Evolutionary conservation across 148 eudicot genomes (phyloP), one percentile per base, ranked within the genome.

Genomic region (Diospyros kaki): DNA sequence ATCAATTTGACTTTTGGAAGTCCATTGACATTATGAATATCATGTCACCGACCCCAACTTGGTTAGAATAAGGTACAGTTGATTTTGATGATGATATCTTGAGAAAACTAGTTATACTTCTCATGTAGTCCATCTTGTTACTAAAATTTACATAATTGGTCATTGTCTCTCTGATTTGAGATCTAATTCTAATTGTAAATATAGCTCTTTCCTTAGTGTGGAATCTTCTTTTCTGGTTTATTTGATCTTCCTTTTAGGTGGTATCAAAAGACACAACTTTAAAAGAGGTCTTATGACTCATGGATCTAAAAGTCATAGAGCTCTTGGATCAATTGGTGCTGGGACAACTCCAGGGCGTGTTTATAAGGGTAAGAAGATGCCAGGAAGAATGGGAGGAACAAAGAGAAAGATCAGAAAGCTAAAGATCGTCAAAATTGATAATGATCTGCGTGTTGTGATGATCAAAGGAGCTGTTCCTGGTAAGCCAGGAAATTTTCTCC

Each of bases 341-440:
- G 99, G 99, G 60, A 96, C 99, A 13, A 96, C 99, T 8, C 99
- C 99, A 1, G 99, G 99, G 1, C 90, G 87, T 18, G 99, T 96
- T 0, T 96, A 89, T 87, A 75, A 75, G 64, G 99, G 99, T 38
- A 93, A 96, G 88, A 96, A 96, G 80, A 96, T 96, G 99, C 97
- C 99, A 3, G 99, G 99, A 73, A 81, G 97, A 79, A 96, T 96
- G 99, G 99, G 99, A 42, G 99, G 98, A 81, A 89, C 97, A 3
- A 89, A 83, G 18, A 86, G 78, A 17, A 96, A 96, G 90, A 91
- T 93, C 62, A 80, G 94, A 38, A 96, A 96, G 73, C 81, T 96
- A 58, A 91, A 84, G 84, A 87, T 96, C 62, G 75, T 96, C 64
- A 96, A 96, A 84, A 91, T 96, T 41, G 99, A 96, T 82, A 79